phyloP scores from a whole-genome alignment of 371 early-diverging fungal genomes.

The Mucor piriformis region DNA sequence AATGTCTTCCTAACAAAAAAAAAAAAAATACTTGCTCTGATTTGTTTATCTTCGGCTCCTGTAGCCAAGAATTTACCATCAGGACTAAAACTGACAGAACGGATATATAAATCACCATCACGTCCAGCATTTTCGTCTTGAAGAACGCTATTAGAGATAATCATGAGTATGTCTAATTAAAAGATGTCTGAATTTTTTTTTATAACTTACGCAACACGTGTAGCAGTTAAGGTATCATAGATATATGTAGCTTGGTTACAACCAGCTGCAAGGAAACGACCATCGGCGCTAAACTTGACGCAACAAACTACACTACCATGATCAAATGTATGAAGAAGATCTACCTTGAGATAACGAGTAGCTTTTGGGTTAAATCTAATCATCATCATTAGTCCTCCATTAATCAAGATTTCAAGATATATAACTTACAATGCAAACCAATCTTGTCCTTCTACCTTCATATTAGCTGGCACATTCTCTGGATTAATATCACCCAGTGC shows the following conservation, averaged over 20 bases:
- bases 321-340: constrained; percentile 81
- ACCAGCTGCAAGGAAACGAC: constrained; percentile 89
- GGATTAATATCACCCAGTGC: constrained; percentile 80
- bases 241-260: constrained; percentile 90
- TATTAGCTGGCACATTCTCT: constrained; percentile 75
- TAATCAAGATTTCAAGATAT: too few relatives aligned
- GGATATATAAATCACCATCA: constrained; percentile 88
- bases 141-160: constrained; percentile 61
- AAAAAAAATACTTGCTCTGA: constrained; percentile 72
- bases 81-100: constrained; percentile 96
- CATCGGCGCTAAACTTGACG: constrained; percentile 90
- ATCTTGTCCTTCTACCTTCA: constrained; percentile 89
- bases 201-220: constrained; percentile 30
- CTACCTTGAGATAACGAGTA: constrained; percentile 73
- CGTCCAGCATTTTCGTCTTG: constrained; percentile 76
- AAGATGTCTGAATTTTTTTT: neutral
- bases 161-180: neutral
- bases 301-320: constrained; percentile 92
- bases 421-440: constrained; percentile 91
- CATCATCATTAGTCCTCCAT: neutral
- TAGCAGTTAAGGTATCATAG: constrained; percentile 76
- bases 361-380: constrained; percentile 72
- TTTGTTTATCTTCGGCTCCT: constrained; percentile 96
- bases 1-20: too few relatives aligned
- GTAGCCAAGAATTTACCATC: constrained; percentile 92